phyloP scores from a whole-genome alignment of 148 eudicot species.

The Gaultheria prostrata region DNA sequence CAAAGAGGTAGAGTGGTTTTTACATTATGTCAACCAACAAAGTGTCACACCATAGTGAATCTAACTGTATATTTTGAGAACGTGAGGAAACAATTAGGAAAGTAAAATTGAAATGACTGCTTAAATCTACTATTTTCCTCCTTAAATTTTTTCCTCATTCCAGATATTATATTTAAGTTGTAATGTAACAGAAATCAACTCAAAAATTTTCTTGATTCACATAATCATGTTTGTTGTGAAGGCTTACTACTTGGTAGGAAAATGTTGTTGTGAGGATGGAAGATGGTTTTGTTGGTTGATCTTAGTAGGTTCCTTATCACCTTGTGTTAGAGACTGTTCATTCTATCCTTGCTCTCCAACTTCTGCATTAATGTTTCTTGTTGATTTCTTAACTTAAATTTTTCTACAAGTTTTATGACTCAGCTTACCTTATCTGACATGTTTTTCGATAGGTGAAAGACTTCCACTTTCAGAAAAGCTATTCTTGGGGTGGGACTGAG shows the following conservation, averaged over 20 bases:
- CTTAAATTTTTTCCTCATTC: neutral
- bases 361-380: neutral
- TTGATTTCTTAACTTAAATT: neutral
- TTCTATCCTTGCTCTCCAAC: neutral
- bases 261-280: neutral
- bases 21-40: neutral
- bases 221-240: neutral
- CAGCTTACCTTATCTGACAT: neutral
- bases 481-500: constrained; percentile 83
- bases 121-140: neutral
- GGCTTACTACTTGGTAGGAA: neutral
- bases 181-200: neutral
- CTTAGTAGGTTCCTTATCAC: neutral
- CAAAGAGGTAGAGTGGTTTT: neutral
- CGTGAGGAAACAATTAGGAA: neutral
- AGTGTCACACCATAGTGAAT: neutral
- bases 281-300: neutral
- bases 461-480: constrained; percentile 72
- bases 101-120: neutral
- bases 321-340: neutral
- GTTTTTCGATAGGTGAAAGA: constrained; percentile 68
- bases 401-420: neutral
- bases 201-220: neutral
- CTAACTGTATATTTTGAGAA: neutral
- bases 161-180: neutral